These are phyloP conservation scores for Hortaea sp. DNA, from an alignment of 2,329 filamentous ascomycete genomes.

Conservation along the genomic window DNA sequence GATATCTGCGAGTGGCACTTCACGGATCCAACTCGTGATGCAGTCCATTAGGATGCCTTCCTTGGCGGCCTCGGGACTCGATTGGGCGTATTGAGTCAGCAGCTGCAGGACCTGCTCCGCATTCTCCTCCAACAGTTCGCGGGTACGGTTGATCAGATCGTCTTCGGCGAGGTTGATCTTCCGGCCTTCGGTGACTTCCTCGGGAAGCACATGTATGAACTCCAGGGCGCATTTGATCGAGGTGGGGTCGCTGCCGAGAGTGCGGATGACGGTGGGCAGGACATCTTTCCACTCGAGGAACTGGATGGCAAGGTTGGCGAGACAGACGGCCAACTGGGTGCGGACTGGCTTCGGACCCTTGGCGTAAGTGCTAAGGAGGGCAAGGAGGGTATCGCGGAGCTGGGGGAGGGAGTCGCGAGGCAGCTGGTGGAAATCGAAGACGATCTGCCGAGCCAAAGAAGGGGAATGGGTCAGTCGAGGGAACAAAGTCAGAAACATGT, in stretches of 20 bases:
- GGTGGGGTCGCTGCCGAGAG: slow-evolving; percentile 64
- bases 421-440: slow-evolving; percentile 88
- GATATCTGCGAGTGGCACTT: slow-evolving; percentile 75
- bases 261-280: slow-evolving; percentile 65
- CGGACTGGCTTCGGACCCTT: slow-evolving; percentile 66
- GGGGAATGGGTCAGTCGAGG: not conserved
- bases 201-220: slow-evolving; percentile 90
- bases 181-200: slow-evolving; percentile 97
- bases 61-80: slow-evolving; percentile 75
- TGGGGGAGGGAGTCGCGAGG: slow-evolving; percentile 62
- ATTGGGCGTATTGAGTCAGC: slow-evolving; percentile 82
- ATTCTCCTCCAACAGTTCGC: slow-evolving; percentile 84
- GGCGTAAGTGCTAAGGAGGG: slow-evolving; percentile 70
- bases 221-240: slow-evolving; percentile 84
- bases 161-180: slow-evolving; percentile 99
- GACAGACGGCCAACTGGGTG: slow-evolving; percentile 86
- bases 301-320: slow-evolving; percentile 90
- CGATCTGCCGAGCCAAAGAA: slow-evolving; percentile 53
- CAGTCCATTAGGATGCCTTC: slow-evolving; percentile 91
- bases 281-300: slow-evolving; percentile 96
- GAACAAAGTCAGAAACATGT: too few relatives aligned
- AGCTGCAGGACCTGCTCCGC: slow-evolving; percentile 77
- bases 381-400: slow-evolving; percentile 74
- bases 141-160: slow-evolving; percentile 75
- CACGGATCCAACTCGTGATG: slow-evolving; percentile 91